Evolutionary conservation across 2,329 filamentous ascomycete species (phyloP), one percentile per base, ranked within the genome.

Genomic region (Cytospora schulzeri): DNA sequence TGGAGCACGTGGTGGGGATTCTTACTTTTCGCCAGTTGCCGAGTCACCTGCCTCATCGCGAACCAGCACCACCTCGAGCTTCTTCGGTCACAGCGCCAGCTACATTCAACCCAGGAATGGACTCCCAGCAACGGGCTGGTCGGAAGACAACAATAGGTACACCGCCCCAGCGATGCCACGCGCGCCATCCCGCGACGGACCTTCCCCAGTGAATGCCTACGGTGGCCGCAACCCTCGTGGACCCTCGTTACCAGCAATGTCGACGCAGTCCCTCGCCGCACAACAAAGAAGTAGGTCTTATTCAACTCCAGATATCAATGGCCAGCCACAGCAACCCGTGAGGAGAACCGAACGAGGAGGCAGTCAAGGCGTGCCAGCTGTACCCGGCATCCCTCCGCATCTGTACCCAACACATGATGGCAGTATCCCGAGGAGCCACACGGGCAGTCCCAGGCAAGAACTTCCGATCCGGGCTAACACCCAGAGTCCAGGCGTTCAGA

Each of bases 281-380:
- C 79, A 88, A 68, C 88, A 90, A 73, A 85, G 93, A 69, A 89
- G 91, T 78, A 87, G 95, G 68, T 97, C 93, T 45, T 96, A 96
- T 72, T 98, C 94, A 78, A 97, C 93, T 68, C 94, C 95, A 9
- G 93, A 98, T 75, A 97, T 97, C 70, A 92, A 96, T 69, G 88
- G 85, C 60, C 85, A 88, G 60, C 83, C 85, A 68, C 83, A 83
- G 57, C 65, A 62, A 63, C 81, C 83, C 73, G 82, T 87, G 68
- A 81, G 86, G 73, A 76, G 80, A 60, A 79, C 82, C 68, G 66
- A 67, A 41, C 57, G 66, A 54, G 85, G 85, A 76, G 81, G 76
- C 74, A 83, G 80, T 74, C 81, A 76, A 77, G 80, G 75, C 66
- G 74, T 92, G 7, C 91, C 91, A 6, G 86, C 86, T 14, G 90